Conservation (phyloP, 495 filamentous ascomycete genomes). For the Filosporella fistucella region DNA sequence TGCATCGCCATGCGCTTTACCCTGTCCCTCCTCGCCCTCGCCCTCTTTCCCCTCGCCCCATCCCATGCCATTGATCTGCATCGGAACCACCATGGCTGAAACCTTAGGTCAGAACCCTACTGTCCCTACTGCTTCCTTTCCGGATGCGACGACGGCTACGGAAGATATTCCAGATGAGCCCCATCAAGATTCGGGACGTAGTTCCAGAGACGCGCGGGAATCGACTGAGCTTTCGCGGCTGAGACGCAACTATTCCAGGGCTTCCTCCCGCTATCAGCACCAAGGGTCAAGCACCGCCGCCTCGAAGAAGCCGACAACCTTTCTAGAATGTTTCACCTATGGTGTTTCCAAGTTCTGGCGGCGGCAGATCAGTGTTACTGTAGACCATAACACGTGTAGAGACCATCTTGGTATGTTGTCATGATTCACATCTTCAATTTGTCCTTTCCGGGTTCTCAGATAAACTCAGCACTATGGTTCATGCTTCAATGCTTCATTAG, state of each 20-base stretch:
- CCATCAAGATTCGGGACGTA: slow-evolving; percentile 7
- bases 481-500: too few species aligned
- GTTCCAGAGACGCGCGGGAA: slow-evolving; percentile 16
- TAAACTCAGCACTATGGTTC: too few species aligned
- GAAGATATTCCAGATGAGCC: slow-evolving; percentile 9
- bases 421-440: too few species aligned
- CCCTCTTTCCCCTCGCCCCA: too few species aligned
- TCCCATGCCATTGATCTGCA: not conserved
- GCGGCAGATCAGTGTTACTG: slow-evolving; percentile 37
- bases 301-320: slow-evolving; percentile 11
- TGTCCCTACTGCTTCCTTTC: too few species aligned
- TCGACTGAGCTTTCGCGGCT: slow-evolving; percentile 13
- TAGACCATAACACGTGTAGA: slow-evolving; percentile 37
- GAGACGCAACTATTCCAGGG: slow-evolving; percentile 17
- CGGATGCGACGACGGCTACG: not conserved
- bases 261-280: slow-evolving; percentile 13
- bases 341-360: slow-evolving; percentile 35
- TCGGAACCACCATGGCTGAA: slow-evolving; percentile 5
- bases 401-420: slow-evolving; percentile 53
- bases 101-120: too few species aligned
- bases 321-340: slow-evolving; percentile 12
- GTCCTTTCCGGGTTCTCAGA: too few species aligned
- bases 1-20: too few species aligned
- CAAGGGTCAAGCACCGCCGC: not conserved
- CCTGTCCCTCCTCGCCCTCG: too few species aligned